Percentiles rank a stretch among this genome's conserved stretches.
These are phyloP conservation scores for Phoma sp. DNA, from an alignment of 2,329 filamentous ascomycete genomes.

Conservation along the genomic window DNA sequence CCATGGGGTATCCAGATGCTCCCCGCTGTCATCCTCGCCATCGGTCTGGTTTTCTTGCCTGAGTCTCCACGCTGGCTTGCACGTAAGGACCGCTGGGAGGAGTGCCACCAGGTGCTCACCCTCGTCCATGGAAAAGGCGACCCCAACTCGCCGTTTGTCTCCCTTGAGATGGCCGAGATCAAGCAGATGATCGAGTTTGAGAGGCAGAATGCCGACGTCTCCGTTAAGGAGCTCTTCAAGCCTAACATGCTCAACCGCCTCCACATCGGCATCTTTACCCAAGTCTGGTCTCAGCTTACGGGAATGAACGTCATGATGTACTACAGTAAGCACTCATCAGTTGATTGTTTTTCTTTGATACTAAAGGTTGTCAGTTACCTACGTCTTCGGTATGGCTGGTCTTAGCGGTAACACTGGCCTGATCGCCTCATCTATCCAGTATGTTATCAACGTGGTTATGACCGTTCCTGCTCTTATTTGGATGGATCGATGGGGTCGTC, in stretches of 20 bases:
- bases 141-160: constrained; percentile 69
- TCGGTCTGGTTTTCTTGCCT: constrained; percentile 61
- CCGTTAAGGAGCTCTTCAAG: constrained; percentile 74
- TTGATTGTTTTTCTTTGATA: background rate
- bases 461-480: constrained; percentile 78
- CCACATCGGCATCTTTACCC: constrained; percentile 73
- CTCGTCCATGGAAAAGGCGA: constrained; percentile 65
- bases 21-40: constrained; percentile 45
- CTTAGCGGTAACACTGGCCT: constrained; percentile 66
- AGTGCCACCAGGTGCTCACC: constrained; percentile 51
- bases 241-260: constrained; percentile 78
- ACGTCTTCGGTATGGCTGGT: constrained; percentile 76
- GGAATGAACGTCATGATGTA: constrained; percentile 78
- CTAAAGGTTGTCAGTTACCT: constrained; percentile 47
- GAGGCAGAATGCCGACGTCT: constrained; percentile 70
- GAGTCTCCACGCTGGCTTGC: constrained; percentile 57
- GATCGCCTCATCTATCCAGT: constrained; percentile 73
- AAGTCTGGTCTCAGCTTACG: constrained; percentile 78
- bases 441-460: constrained; percentile 82
- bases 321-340: constrained; percentile 17
- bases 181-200: constrained; percentile 77
- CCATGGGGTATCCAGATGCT: constrained; percentile 51
- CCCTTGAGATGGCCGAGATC: constrained; percentile 74
- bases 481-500: constrained; percentile 79
- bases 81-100: constrained; percentile 55